Base-by-base conservation (phyloP, 345 rosid genomes). In the Salix purpurea region DNA sequence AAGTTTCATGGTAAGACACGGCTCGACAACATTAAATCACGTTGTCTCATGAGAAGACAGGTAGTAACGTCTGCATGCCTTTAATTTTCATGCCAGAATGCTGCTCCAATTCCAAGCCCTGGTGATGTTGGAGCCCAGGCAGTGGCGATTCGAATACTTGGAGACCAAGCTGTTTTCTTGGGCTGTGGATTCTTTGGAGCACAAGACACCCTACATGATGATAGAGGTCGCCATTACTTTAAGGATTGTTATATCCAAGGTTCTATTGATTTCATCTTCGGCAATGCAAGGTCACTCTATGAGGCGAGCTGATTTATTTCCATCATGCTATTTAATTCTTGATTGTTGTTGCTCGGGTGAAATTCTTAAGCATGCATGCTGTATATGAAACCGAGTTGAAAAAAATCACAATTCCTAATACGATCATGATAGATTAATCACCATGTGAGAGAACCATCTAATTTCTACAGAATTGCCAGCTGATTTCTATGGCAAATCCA, bases 161-260 rank as follows among this genome's bases (percentile, higher is more conserved):
- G 94, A 68, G 99, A 95, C 73, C 80, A 90, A 79, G 84, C 96
- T 0, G 89, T 88, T 8, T 95, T 95, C 66, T 77, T 83, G 73
- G 97, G 98, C 2, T 95, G 99, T 56, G 97, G 98, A 61, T 95
- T 95, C 87, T 91, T 90, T 26, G 99, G 99, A 80, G 97, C 98
- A 70, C 99, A 95, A 84, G 98, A 95, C 77, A 95, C 98, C 1
- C 97, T 95, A 69, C 99, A 91, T 76, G 98, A 93, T 32, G 99
- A 95, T 32, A 78, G 54, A 36, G 98, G 97, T 60, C 94, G 98
- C 26, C 98, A 94, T 80, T 92, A 89, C 83, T 94, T 92, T 75
- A 92, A 83, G 83, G 94, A 95, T 67, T 95, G 99, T 70, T 91
- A 90, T 58, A 91, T 95, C 64, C 99, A 95, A 83, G 98, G 99